phyloP scores from a whole-genome alignment of 2,329 filamentous ascomycete species.

The Thermothelomyces thermophilus region DNA sequence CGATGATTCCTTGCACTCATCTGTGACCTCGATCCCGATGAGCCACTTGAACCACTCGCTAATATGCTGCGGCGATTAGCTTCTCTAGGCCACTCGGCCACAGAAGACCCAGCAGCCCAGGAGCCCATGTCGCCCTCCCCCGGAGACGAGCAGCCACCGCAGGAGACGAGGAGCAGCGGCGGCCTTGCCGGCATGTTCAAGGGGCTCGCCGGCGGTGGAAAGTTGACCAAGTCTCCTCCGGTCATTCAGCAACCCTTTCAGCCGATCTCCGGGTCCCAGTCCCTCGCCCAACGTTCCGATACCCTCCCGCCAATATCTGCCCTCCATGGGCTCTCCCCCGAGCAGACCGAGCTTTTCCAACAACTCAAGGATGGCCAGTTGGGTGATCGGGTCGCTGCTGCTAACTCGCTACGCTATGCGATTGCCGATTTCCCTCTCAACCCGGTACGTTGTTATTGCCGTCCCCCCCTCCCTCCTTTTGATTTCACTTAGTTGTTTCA shows the following conservation, averaged over 20 bases:
- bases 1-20: background rate
- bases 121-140: slow-evolving; percentile 55
- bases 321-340: slow-evolving; percentile 41
- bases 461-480: too few relatives aligned
- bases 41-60: slow-evolving; percentile 26
- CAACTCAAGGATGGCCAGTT: slow-evolving; percentile 47
- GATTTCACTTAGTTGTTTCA: background rate
- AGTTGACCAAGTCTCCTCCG: slow-evolving; percentile 45
- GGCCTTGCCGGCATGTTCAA: slow-evolving; percentile 59
- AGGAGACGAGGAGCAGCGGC: slow-evolving; percentile 49
- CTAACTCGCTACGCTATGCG: slow-evolving; percentile 48
- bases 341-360: slow-evolving; percentile 49
- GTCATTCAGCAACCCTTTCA: slow-evolving; percentile 36
- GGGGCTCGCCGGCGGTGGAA: slow-evolving; percentile 48
- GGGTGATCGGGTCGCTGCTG: slow-evolving; percentile 50
- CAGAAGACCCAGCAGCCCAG: slow-evolving; percentile 30
- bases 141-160: slow-evolving; percentile 49
- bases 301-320: slow-evolving; percentile 31
- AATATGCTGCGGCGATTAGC: slow-evolving; percentile 40
- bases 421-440: slow-evolving; percentile 54
- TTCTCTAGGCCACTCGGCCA: slow-evolving; percentile 38
- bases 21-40: background rate
- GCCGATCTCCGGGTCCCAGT: slow-evolving; percentile 29
- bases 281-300: slow-evolving; percentile 40
- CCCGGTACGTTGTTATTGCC: slow-evolving; percentile 31